Conservation (phyloP, 306 rosid species). For the Lablab purpureus region DNA sequence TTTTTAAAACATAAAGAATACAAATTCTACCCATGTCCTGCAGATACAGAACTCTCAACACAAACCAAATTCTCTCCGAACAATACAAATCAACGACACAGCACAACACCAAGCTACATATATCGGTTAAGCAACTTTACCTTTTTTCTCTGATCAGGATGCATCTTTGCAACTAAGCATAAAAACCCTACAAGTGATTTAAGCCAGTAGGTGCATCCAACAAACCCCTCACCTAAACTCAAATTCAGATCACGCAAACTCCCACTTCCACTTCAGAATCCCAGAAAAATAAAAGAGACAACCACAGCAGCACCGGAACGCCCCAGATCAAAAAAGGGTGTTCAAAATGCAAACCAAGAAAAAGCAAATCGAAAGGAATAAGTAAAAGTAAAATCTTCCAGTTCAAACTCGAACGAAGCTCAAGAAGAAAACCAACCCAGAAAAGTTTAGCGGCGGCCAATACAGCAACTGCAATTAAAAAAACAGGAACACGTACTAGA, state of each 20-base stretch:
- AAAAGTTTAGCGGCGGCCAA: constrained; percentile 32
- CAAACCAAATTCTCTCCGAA: constrained; percentile 1
- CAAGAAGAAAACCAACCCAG: constrained; percentile 40
- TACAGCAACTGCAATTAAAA: constrained; percentile 35
- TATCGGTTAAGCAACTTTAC: constrained; percentile 52
- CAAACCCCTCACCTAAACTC: constrained; percentile 52
- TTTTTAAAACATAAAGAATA: constrained; percentile 19
- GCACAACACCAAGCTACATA: constrained; percentile 13
- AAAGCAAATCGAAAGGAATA: constrained; percentile 11
- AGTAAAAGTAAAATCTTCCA: constrained; percentile 40
- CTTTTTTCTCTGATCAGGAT: constrained; percentile 93
- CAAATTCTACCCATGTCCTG: not conserved
- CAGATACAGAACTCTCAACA: constrained; percentile 33
- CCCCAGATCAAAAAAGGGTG: constrained; percentile 46
- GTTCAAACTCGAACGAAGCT: constrained; percentile 22
- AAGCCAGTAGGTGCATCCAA: constrained; percentile 55
- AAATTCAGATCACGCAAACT: constrained; percentile 62
- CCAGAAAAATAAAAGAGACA: constrained; percentile 45
- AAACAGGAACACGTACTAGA: constrained; percentile 37
- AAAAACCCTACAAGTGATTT: constrained; percentile 46
- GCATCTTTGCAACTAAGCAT: constrained; percentile 74
- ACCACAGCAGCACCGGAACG: constrained; percentile 46
- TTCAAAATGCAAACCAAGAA: constrained; percentile 43
- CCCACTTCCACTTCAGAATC: constrained; percentile 45
- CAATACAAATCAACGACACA: constrained; percentile 25